Base-by-base conservation (phyloP, 768 basidiomycete species). In the Inosperma sp. region DNA sequence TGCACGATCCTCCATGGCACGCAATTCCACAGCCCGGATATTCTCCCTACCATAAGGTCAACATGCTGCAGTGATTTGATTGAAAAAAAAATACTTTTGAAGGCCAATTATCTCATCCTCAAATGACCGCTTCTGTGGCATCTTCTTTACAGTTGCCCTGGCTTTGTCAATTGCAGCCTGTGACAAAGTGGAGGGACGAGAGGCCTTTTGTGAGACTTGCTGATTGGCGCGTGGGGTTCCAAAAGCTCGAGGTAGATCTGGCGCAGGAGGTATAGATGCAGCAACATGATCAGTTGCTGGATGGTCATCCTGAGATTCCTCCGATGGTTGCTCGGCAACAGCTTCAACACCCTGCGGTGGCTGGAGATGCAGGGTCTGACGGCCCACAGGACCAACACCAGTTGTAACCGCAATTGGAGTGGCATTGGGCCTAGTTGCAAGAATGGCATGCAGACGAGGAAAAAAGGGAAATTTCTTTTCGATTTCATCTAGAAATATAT, bases 391-490 rank as follows among this genome's bases (percentile, higher is more conserved):
- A 9, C 66, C 62, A 29, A 66, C 41, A 6, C 54, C 62, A 49
- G 67, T 68, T 1, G 61, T 64, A 7, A 67, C 25, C 16, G 49
- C 56, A 55, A 62, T 59, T 6, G 65, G 65, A 1, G 43, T 59
- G 9, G 59, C 56, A 54, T 62, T 68, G 0, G 65, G 63, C 17
- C 60, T 56, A 6, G 55, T 31, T 5, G 45, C 50, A 39, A 64
- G 52, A 41, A 52, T 25, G 26, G 27, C n/a, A 44, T 58, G 56
- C 19, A 62, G 34, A 17, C 16, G 12, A 40, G 59, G 53, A 42
- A 66, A 66, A 43, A 58, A 63, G 2, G 47, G 36, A 17, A 59
- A 67, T 7, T 58, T 52, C 29, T 49, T 39, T 1, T 30, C 25
- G 49, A 65, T 65, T 35, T 61, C 25, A 12, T 63, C 64, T 61